These are phyloP conservation scores for Penicillium sp. DNA, from an alignment of 2,329 filamentous ascomycete genomes.

Conservation along the genomic window DNA sequence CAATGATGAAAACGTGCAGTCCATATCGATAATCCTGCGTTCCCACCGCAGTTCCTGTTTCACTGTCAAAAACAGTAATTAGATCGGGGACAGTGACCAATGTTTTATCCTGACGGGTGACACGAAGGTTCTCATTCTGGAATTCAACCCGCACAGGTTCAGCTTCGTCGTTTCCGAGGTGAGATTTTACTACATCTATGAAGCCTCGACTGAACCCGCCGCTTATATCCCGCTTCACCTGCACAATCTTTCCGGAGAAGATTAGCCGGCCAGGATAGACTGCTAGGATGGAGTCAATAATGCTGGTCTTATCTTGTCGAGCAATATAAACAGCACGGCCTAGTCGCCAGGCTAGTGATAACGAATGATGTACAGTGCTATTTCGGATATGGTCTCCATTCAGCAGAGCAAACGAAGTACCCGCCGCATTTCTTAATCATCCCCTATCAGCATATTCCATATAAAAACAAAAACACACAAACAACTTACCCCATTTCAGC, in stretches of 20 bases:
- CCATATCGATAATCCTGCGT: conserved; percentile 56
- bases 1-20: conserved; percentile 50
- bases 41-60: conserved; percentile 55
- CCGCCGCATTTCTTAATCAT: conserved; percentile 16
- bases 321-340: conserved; percentile 53
- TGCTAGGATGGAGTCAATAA: conserved; percentile 16
- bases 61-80: conserved; percentile 48
- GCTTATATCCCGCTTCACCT: conserved; percentile 46
- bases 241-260: conserved; percentile 63
- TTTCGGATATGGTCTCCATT: neutral
- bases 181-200: conserved; percentile 47
- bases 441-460: no score
- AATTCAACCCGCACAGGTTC: conserved; percentile 35
- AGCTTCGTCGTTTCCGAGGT: neutral
- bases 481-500: conserved; percentile 42
- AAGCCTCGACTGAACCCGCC: neutral
- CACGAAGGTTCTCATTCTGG: conserved; percentile 72
- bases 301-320: conserved; percentile 47
- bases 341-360: conserved; percentile 48
- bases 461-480: no score
- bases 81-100: conserved; percentile 23
- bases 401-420: neutral
- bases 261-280: conserved; percentile 42
- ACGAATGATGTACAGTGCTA: neutral
- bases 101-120: conserved; percentile 29